Conservation (phyloP, 2,329 filamentous ascomycete species). For the Microascus cirrosus region DNA sequence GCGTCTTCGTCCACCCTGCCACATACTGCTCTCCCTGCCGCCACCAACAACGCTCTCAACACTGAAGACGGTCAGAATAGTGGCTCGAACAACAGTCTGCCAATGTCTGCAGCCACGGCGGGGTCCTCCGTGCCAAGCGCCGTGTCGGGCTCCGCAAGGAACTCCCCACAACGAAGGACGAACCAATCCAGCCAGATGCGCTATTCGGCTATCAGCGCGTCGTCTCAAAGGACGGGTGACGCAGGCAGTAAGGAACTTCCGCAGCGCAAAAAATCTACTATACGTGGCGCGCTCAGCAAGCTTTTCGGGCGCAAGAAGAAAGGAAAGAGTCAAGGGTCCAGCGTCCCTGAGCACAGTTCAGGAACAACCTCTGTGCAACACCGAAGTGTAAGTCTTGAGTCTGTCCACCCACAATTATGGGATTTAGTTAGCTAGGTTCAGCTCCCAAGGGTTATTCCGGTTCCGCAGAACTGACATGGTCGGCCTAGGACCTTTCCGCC, state of each 20-base stretch:
- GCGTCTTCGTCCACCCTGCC: conserved; percentile 2
- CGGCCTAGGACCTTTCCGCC: neutral
- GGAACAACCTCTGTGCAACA: conserved; percentile 1
- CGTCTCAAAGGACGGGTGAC: conserved; percentile 19
- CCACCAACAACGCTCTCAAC: neutral
- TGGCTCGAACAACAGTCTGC: conserved; percentile 5
- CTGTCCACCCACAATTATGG: neutral
- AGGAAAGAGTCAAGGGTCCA: conserved; percentile 18
- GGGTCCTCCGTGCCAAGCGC: neutral
- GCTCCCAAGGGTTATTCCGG: neutral
- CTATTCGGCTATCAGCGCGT: conserved; percentile 36
- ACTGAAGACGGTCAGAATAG: neutral
- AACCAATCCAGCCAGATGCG: conserved; percentile 21
- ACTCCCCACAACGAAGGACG: conserved; percentile 20
- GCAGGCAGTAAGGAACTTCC: conserved; percentile 19
- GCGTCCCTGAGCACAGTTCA: neutral
- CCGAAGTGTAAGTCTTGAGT: conserved; percentile 1
- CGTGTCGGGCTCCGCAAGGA: conserved; percentile 8
- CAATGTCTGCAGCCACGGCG: conserved; percentile 7
- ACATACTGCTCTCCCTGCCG: neutral
- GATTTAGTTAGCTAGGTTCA: neutral
- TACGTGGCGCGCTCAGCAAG: conserved; percentile 43
- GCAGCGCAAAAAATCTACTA: conserved; percentile 44
- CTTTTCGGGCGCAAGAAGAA: conserved; percentile 50
- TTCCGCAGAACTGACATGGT: neutral